phyloP scores from a whole-genome alignment of 2,329 filamentous ascomycete genomes.

The Epichloe festucae region DNA sequence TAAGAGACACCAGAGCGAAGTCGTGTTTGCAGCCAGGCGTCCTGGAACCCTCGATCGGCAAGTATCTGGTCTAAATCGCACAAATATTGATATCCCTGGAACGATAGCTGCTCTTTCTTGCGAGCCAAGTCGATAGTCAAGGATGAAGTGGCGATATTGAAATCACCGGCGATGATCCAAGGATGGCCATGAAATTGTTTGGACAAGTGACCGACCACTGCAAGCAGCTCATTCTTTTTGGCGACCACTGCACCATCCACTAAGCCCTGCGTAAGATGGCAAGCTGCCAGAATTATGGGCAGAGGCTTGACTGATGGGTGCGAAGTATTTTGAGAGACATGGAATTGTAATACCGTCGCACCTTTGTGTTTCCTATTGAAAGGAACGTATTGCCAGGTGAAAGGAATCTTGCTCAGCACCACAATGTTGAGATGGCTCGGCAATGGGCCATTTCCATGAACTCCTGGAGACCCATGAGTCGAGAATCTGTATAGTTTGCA shows the following conservation, averaged over 20 bases:
- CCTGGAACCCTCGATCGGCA: slow-evolving; percentile 10
- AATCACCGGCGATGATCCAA: slow-evolving; percentile 39
- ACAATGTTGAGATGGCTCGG: no score
- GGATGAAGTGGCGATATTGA: slow-evolving; percentile 49
- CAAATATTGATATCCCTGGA: slow-evolving; percentile 30
- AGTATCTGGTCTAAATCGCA: slow-evolving; percentile 33
- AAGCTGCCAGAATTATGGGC: no score
- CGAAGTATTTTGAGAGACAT: background rate
- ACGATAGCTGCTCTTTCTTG: slow-evolving; percentile 34
- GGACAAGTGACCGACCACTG: slow-evolving; percentile 33
- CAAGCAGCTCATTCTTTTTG: slow-evolving; percentile 32
- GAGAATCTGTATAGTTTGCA: slow-evolving; percentile 37
- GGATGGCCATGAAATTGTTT: slow-evolving; percentile 28
- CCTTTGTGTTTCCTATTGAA: slow-evolving; percentile 45
- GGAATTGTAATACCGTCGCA: slow-evolving; percentile 36
- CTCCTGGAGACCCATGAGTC: slow-evolving; percentile 44
- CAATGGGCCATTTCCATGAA: slow-evolving; percentile 10
- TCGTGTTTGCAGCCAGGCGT: slow-evolving; percentile 9
- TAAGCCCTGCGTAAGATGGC: no score
- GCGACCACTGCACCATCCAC: no score
- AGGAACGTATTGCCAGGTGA: slow-evolving; percentile 41
- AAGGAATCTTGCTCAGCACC: slow-evolving; percentile 12
- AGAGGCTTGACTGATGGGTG: no score
- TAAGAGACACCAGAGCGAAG: slow-evolving; percentile 30
- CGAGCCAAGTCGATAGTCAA: no score